Evolutionary conservation across 2,329 filamentous ascomycete species (phyloP).

Genomic region (Aspergillus sp.): DNA sequence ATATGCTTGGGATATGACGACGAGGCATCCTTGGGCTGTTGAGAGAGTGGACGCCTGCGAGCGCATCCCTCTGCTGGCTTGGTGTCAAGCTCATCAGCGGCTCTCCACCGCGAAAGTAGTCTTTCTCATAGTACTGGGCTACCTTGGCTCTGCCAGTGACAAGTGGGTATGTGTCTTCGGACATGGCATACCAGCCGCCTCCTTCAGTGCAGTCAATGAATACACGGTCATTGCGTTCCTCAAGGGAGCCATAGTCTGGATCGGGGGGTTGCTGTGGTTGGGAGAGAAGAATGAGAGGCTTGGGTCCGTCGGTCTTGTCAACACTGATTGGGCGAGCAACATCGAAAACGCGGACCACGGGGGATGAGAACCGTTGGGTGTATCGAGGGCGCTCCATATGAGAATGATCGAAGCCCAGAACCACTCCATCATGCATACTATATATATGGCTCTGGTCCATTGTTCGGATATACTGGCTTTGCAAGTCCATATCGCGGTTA

Average conservation of each 20-base stretch:
- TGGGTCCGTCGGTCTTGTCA: slow-evolving; percentile 62
- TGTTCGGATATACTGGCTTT: slow-evolving; percentile 77
- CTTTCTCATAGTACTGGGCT: slow-evolving; percentile 61
- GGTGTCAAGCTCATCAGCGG: slow-evolving; percentile 43
- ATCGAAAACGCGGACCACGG: slow-evolving; percentile 87
- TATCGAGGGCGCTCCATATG: slow-evolving; percentile 62
- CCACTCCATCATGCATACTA: slow-evolving; percentile 79
- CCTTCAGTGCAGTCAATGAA: slow-evolving; percentile 84
- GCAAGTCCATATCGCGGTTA: slow-evolving; percentile 84
- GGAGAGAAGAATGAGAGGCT: slow-evolving; percentile 80
- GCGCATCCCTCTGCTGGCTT: slow-evolving; percentile 60
- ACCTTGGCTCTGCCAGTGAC: slow-evolving; percentile 71
- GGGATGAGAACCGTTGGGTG: slow-evolving; percentile 70
- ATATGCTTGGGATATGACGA: slow-evolving; percentile 51
- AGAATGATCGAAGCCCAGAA: slow-evolving; percentile 78
- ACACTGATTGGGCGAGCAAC: slow-evolving; percentile 74
- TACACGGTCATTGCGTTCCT: slow-evolving; percentile 66
- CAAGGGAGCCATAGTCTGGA: slow-evolving; percentile 46
- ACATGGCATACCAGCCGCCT: slow-evolving; percentile 95
- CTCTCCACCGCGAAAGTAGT: slow-evolving; percentile 48
- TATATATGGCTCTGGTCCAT: slow-evolving; percentile 90
- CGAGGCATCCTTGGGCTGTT: slow-evolving; percentile 50
- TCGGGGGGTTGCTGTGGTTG: slow-evolving; percentile 73
- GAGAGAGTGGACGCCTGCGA: slow-evolving; percentile 74
- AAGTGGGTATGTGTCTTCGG: slow-evolving; percentile 81